Evolutionary conservation across 768 basidiomycete genomes (phyloP).

Genomic region (Gloeopeniophorella convolvens): DNA sequence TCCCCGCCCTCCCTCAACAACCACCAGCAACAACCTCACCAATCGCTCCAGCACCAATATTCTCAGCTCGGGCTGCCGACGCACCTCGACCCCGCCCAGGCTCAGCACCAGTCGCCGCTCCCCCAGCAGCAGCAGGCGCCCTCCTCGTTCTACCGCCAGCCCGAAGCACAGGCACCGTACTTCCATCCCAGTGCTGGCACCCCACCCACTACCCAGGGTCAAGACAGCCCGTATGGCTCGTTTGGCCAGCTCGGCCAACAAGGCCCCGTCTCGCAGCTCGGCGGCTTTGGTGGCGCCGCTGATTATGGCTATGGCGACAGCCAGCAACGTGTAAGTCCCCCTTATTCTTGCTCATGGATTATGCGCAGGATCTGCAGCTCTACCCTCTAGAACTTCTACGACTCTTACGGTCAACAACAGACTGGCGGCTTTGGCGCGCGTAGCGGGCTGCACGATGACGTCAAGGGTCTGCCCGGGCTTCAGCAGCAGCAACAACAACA

Average conservation of each 20-base stretch:
- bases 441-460: constrained; percentile 66
- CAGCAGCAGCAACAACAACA: constrained; percentile 50
- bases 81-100: constrained; percentile 57
- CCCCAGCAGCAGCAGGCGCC: constrained; percentile 35
- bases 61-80: constrained; percentile 59
- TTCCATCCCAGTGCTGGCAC: constrained; percentile 62
- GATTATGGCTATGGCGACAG: constrained; percentile 68
- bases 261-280: constrained; percentile 41
- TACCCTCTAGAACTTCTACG: constrained; percentile 62
- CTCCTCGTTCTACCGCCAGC: constrained; percentile 64
- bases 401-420: constrained; percentile 51
- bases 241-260: constrained; percentile 59
- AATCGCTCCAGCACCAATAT: constrained; percentile 42
- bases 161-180: constrained; percentile 50
- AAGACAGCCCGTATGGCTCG: constrained; percentile 55
- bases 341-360: not conserved
- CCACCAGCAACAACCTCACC: constrained; percentile 36
- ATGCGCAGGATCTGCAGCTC: constrained; percentile 20
- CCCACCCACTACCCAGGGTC: constrained; percentile 59
- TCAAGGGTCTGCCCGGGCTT: constrained; percentile 58
- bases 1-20: constrained; percentile 24
- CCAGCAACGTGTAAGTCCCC: constrained; percentile 50
- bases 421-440: constrained; percentile 60
- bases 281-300: constrained; percentile 45
- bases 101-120: constrained; percentile 32